A percentile compares a stretch with the other conserved stretches of the same genome.
Conservation (phyloP, 371 early-diverging fungal genomes). For the Actinomucor elegans region DNA sequence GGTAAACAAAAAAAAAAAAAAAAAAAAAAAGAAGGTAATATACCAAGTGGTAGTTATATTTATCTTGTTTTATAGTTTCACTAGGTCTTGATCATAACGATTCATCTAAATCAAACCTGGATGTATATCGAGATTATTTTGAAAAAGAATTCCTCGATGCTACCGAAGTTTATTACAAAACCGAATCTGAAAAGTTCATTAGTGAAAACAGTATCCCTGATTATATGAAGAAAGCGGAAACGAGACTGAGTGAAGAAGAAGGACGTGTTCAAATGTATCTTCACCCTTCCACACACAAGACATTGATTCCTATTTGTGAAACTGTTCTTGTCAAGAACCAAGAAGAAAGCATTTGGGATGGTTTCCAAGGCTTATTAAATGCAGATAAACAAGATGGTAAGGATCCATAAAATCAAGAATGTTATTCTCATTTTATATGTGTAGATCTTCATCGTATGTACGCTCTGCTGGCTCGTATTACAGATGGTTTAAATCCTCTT, state of each 20-base stretch:
- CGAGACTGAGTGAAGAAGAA: constrained; percentile 87
- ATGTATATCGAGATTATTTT: constrained; percentile 85
- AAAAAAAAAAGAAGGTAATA: background rate
- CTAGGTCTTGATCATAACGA: constrained; percentile 86
- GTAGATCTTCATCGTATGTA: constrained; percentile 87
- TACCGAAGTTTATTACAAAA: constrained; percentile 83
- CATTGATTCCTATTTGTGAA: constrained; percentile 81
- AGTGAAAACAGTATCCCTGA: constrained; percentile 86
- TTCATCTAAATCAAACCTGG: constrained; percentile 75
- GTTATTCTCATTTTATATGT: background rate
- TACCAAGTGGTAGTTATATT: too few relatives aligned
- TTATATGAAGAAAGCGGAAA: constrained; percentile 92
- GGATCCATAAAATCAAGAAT: too few relatives aligned
- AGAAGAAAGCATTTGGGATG: constrained; percentile 77
- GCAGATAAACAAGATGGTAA: constrained; percentile 78
- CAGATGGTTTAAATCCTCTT: constrained; percentile 80
- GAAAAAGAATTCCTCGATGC: constrained; percentile 78
- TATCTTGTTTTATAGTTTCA: constrained; percentile 52
- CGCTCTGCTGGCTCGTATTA: constrained; percentile 75
- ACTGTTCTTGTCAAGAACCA: constrained; percentile 83
- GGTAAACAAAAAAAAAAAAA: too few relatives aligned
- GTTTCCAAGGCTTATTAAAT: constrained; percentile 86
- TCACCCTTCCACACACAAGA: constrained; percentile 76
- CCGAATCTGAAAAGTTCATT: constrained; percentile 84
- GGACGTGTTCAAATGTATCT: constrained; percentile 85